Conservation (phyloP, 208 protist species). For the Leishmania braziliensis region DNA sequence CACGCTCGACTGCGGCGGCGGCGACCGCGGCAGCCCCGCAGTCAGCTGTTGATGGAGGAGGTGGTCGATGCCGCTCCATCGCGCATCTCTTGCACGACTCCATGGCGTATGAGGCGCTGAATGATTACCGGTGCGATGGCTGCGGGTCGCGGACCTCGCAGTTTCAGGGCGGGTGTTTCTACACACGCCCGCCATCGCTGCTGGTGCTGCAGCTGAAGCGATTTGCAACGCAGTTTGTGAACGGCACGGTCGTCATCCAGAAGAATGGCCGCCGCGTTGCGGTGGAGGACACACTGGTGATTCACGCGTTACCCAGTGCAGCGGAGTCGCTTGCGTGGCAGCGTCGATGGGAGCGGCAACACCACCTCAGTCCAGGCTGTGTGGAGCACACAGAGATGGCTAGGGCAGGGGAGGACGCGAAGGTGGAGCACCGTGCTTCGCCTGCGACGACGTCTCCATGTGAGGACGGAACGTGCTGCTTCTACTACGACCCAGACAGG, state of each 20-base stretch:
- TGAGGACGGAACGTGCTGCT: neutral
- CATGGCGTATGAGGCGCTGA: constrained; percentile 52
- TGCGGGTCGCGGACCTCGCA: constrained; percentile 43
- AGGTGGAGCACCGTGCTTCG: neutral
- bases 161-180: constrained; percentile 72
- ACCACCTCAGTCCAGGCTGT: neutral
- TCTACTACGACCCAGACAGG: constrained; percentile 23
- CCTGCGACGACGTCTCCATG: neutral
- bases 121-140: constrained; percentile 70
- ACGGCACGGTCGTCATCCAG: constrained; percentile 27
- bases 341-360: neutral
- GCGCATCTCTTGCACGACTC: constrained; percentile 42
- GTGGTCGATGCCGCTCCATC: constrained; percentile 33
- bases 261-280: constrained; percentile 29
- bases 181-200: constrained; percentile 47
- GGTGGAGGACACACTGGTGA: constrained; percentile 27
- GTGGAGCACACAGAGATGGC: neutral
- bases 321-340: constrained; percentile 11
- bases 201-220: constrained; percentile 81
- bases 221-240: constrained; percentile 55
- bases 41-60: neutral
- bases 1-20: neutral
- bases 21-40: neutral
- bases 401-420: neutral
- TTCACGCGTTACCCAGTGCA: constrained; percentile 27